phyloP scores from a whole-genome alignment of 169 alveolate genomes.

The Plasmodium chabaudi region DNA sequence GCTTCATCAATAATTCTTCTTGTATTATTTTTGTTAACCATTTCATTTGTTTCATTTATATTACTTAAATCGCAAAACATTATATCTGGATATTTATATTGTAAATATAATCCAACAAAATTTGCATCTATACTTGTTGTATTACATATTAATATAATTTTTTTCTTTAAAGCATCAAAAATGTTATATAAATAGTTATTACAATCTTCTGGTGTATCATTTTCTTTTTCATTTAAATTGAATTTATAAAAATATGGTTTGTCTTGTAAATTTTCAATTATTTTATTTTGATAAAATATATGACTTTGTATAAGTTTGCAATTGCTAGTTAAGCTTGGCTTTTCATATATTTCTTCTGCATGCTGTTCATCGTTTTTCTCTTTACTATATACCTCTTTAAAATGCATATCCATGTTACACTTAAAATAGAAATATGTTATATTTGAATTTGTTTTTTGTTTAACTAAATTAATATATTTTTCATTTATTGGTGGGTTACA shows the following conservation, averaged over 20 bases:
- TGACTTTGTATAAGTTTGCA: too few relatives aligned
- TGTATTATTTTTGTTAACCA: too few relatives aligned
- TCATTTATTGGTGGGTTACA: slow-evolving; percentile 24
- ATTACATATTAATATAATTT: slow-evolving; percentile 39
- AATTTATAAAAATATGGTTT: slow-evolving; percentile 15
- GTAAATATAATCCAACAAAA: slow-evolving; percentile 65
- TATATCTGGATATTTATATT: slow-evolving; percentile 35
- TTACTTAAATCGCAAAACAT: slow-evolving; percentile 31
- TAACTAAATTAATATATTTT: slow-evolving; percentile 21
- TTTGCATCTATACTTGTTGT: slow-evolving; percentile 15
- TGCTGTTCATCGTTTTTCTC: not conserved
- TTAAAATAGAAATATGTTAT: slow-evolving; percentile 27
- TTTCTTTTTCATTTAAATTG: slow-evolving; percentile 4
- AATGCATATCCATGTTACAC: not conserved
- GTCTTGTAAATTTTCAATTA: not conserved
- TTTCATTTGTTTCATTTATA: not conserved
- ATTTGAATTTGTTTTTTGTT: slow-evolving; percentile 9
- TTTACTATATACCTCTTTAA: not conserved
- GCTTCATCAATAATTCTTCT: slow-evolving; percentile 13
- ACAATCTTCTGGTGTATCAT: not conserved
- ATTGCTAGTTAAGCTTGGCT: not conserved
- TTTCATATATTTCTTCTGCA: not conserved
- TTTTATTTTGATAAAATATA: too few relatives aligned
- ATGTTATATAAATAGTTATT: slow-evolving; percentile 7
- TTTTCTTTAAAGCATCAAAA: slow-evolving; percentile 19